phyloP scores from a whole-genome alignment of 257 asterid species.

The Jacaranda copaia region DNA sequence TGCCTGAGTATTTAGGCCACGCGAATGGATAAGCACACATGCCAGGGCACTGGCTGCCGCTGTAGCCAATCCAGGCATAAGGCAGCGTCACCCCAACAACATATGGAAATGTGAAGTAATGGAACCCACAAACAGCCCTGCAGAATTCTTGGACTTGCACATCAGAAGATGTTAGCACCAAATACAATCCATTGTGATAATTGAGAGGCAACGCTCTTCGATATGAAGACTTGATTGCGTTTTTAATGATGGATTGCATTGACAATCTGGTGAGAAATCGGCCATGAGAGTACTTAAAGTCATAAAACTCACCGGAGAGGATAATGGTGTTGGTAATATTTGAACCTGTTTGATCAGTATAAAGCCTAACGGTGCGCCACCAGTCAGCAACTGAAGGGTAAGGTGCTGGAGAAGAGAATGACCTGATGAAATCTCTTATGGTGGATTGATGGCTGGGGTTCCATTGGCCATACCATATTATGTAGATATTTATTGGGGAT shows the following conservation, averaged over 20 bases:
- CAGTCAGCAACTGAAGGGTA: slow-evolving; percentile 74
- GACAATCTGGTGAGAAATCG: slow-evolving; percentile 55
- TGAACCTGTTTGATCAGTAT: slow-evolving; percentile 72
- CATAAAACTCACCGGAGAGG: slow-evolving; percentile 60
- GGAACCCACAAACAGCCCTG: slow-evolving; percentile 81
- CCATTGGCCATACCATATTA: slow-evolving; percentile 85
- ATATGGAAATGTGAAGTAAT: slow-evolving; percentile 74
- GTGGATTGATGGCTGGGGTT: slow-evolving; percentile 63
- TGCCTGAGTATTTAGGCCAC: slow-evolving; percentile 54
- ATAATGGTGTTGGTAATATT: slow-evolving; percentile 49
- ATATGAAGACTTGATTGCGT: slow-evolving; percentile 42
- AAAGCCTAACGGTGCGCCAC: slow-evolving; percentile 72
- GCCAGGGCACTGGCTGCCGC: slow-evolving; percentile 76
- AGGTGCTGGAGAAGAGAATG: slow-evolving; percentile 59
- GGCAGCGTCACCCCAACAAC: slow-evolving; percentile 75
- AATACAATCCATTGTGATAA: slow-evolving; percentile 58
- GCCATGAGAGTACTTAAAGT: slow-evolving; percentile 63
- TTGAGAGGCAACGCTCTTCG: slow-evolving; percentile 49
- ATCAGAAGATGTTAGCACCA: slow-evolving; percentile 63
- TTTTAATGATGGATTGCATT: slow-evolving; percentile 61
- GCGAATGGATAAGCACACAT: slow-evolving; percentile 84
- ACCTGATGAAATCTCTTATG: slow-evolving; percentile 64
- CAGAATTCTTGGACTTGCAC: slow-evolving; percentile 77
- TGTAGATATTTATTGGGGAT: slow-evolving; percentile 64
- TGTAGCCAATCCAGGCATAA: slow-evolving; percentile 78